Evolutionary conservation across 345 rosid species (phyloP).

Genomic region (Durio zibethinus): DNA sequence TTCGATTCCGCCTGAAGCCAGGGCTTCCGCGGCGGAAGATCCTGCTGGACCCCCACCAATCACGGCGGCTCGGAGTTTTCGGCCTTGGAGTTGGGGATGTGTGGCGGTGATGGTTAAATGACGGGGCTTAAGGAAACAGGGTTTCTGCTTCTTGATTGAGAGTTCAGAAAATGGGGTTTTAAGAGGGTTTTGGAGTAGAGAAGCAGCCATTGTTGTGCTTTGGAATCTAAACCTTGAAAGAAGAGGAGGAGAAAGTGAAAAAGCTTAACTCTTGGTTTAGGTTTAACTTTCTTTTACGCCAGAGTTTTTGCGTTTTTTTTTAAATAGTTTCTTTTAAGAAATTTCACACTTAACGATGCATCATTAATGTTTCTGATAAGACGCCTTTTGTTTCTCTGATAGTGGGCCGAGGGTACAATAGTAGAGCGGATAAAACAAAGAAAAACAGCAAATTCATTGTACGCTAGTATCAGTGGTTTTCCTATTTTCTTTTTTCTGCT

Average conservation of each 20-base stretch:
- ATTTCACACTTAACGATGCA: not conserved
- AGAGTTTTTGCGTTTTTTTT: no score
- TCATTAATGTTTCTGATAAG: not conserved
- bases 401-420: not conserved
- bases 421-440: not conserved
- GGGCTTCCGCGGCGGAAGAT: slow-evolving; percentile 56
- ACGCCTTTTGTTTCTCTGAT: not conserved
- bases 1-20: slow-evolving; percentile 53
- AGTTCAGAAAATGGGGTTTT: slow-evolving; percentile 19
- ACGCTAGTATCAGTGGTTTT: not conserved
- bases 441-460: not conserved
- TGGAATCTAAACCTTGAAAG: not conserved
- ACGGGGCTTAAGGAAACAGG: not conserved
- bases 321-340: not conserved
- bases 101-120: slow-evolving; percentile 24
- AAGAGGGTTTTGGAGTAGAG: slow-evolving; percentile 9
- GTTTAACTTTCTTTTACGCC: not conserved
- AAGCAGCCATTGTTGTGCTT: slow-evolving; percentile 25
- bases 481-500: no score
- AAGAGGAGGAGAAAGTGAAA: not conserved
- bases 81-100: slow-evolving; percentile 28
- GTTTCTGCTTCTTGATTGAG: slow-evolving; percentile 1
- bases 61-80: slow-evolving; percentile 57
- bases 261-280: not conserved
- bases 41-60: slow-evolving; percentile 68